Evolutionary conservation across 148 eudicot species (phyloP), one percentile per base, ranked within the genome.

Genomic region (Salicornia ramosissima): DNA sequence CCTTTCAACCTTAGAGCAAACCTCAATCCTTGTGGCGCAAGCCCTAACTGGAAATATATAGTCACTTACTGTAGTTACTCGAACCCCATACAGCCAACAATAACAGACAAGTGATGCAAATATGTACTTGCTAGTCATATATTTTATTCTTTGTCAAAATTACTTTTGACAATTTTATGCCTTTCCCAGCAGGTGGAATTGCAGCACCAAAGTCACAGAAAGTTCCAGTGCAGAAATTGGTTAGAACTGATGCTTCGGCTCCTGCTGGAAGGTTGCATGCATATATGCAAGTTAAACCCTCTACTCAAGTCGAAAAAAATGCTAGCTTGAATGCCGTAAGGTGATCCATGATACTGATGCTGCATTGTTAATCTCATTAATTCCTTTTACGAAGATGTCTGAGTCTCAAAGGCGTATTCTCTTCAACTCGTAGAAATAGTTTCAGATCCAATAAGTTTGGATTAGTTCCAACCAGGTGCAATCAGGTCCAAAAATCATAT

Each of bases 241-340:
- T 94, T 59, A 85, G 99, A 69, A 94, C 96, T 65, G 93, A 91
- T 83, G 81, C 89, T 52, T 84, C 51, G 75, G 90, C 87, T 82
- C 98, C 98, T 74, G 92, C 99, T 56, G 99, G 99, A 80, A 86
- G 97, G 80, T 72, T 94, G 83, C 97, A 94, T 83, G 93, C 99
- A 16, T 94, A 94, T 80, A 68, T 91, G 86, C 96, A 87, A 81
- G 83, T 75, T 57, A 88, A 84, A 75, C 82, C 90, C 69, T 78
- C 88, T 65, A 79, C 80, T 70, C 77, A 84, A 68, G 75, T 73
- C 33, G 90, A 89, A 75, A 80, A 71, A 51, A 82, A 73, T 65
- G 67, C 77, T 58, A 77, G 79, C 73, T 81, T 94, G 80, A 80
- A 81, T 79, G 81, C 87, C 57, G 75, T 91, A 65, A 88, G 99